Evolutionary conservation across 306 rosid genomes (phyloP).

Genomic region (Medicago arabica): DNA sequence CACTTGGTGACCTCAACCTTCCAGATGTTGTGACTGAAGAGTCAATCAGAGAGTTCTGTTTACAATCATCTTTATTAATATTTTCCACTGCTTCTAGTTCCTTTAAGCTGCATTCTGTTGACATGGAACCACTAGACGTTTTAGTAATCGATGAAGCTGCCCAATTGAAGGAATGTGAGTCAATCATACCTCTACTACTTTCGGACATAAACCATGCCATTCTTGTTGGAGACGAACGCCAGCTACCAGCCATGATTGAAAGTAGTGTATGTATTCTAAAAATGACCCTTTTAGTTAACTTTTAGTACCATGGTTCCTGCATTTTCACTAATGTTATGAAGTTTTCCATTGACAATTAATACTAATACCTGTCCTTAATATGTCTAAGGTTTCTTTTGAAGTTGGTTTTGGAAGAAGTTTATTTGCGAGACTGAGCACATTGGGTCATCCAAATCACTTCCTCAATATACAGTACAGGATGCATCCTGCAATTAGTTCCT

Average conservation of each 20-base stretch:
- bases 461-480: slow-evolving; percentile 76
- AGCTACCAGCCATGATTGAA: slow-evolving; percentile 71
- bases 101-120: slow-evolving; percentile 53
- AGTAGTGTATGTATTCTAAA: slow-evolving; percentile 59
- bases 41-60: slow-evolving; percentile 54
- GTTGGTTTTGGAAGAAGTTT: slow-evolving; percentile 83
- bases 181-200: slow-evolving; percentile 70
- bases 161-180: slow-evolving; percentile 79
- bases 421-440: slow-evolving; percentile 62
- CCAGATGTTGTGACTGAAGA: slow-evolving; percentile 42
- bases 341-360: background rate
- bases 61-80: slow-evolving; percentile 62
- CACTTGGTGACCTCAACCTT: slow-evolving; percentile 52
- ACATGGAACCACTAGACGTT: slow-evolving; percentile 51
- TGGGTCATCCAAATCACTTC: slow-evolving; percentile 62
- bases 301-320: background rate
- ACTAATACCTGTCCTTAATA: slow-evolving; percentile 10
- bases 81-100: slow-evolving; percentile 80
- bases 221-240: slow-evolving; percentile 83
- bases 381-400: slow-evolving; percentile 52
- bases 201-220: slow-evolving; percentile 58
- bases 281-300: background rate
- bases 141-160: slow-evolving; percentile 89
- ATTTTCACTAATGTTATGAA: background rate
- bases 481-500: slow-evolving; percentile 80